A percentile compares a stretch with the other conserved stretches of the same genome.
Conservation (phyloP, 2,329 filamentous ascomycete genomes). For the Aspergillus vadensis region DNA sequence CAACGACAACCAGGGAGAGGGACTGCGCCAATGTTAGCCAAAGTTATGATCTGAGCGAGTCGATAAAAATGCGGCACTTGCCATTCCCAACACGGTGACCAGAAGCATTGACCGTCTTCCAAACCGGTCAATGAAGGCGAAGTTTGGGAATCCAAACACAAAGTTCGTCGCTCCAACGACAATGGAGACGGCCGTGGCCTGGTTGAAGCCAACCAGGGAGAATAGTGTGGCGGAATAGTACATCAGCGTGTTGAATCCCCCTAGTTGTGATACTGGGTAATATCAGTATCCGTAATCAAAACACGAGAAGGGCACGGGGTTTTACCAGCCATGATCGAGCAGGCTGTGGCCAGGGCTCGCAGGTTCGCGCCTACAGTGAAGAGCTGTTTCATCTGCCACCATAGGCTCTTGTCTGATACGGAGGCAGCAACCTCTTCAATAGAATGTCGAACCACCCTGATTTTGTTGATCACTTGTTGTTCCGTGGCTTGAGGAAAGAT, state of each 20-base stretch:
- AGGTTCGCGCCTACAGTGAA: conserved; percentile 49
- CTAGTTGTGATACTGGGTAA: conserved; percentile 41
- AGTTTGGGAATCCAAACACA: conserved; percentile 51
- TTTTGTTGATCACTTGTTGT: conserved; percentile 49
- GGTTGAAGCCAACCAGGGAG: conserved; percentile 52
- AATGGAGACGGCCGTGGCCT: conserved; percentile 53
- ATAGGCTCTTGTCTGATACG: conserved; percentile 41
- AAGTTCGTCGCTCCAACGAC: conserved; percentile 42
- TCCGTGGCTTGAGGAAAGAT: conserved; percentile 34
- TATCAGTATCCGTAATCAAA: background rate
- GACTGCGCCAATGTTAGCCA: background rate
- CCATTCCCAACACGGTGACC: background rate
- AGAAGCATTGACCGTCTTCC: background rate
- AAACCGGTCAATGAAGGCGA: conserved; percentile 46
- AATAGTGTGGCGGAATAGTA: conserved; percentile 50
- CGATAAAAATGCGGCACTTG: background rate
- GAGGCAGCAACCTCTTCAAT: conserved; percentile 37
- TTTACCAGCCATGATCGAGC: conserved; percentile 47
- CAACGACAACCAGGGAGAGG: conserved; percentile 41
- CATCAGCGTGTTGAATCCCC: conserved; percentile 50
- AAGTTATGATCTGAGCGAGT: background rate
- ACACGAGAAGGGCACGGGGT: background rate
- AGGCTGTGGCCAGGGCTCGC: conserved; percentile 48
- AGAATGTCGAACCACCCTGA: conserved; percentile 43
- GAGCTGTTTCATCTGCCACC: conserved; percentile 50